Evolutionary conservation across 163 green algal species (phyloP), one percentile per base, ranked within the genome.

Genomic region (Scenedesmus sp.): DNA sequence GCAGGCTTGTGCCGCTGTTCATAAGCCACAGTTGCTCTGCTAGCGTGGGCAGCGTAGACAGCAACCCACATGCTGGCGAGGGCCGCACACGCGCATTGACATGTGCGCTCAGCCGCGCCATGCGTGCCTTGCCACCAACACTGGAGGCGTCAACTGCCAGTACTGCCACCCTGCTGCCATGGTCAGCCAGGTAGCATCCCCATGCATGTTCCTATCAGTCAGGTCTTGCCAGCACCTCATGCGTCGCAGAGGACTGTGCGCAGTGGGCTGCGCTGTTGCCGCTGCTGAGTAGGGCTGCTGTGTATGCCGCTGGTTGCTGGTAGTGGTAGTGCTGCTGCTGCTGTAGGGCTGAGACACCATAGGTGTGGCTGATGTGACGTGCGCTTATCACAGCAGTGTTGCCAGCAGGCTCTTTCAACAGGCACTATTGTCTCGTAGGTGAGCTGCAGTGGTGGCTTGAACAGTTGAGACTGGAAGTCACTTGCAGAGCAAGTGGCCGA

Each of bases 51-150:
- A 49, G 13, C 49, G 35, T 30, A 91, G 81, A 81, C 7, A 92
- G 65, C 46, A 81, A 85, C 2, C 88, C 88, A 15, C 88, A 53
- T 3, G 88, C 88, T 33, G 88, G 88, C 37, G 90, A 93, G 26
- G 95, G 92, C 59, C 95, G 85, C 73, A 97, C 95, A 79, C 89
- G 97, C 3, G 95, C 95, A 16, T 83, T 78, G 5, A 81, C 22
- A 76, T 92, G 65, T 24, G 30, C 56, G 33, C 91, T 93, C 12
- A 97, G 92, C 13, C 85, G 51, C 7, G 93, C 30, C 95, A 97
- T 97, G 44, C 95, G 92, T 20, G 95, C 97, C 92, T 97, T 97
- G 85, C 97, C 95, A 1, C 95, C 95, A 4, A 86, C 35, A 20
- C 89, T 95, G 70, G 90, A 95, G 18, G 95, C 95, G 85, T 97